Base-by-base conservation (phyloP, 2,329 filamentous ascomycete species). In the Neonectria punicea region DNA sequence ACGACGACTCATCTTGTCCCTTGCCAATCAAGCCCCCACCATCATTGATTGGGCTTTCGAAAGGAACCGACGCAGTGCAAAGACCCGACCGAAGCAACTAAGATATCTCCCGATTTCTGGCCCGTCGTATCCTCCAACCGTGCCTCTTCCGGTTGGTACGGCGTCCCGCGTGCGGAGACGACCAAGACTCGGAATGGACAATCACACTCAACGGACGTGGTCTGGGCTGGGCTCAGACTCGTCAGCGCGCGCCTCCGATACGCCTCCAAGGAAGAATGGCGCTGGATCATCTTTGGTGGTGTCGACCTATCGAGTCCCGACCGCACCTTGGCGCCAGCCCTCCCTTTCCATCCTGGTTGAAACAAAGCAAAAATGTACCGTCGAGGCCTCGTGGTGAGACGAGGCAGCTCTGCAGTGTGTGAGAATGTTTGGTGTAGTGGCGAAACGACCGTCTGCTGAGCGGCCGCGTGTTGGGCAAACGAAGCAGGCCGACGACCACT, bases 361-460 rank as follows among this genome's bases (percentile, higher is more conserved):
- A 34, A 54, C 58, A 61, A 54, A 61, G 50, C 34, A 54, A 61
- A 20, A 61, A 54, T 54, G 41, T 32, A 20, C 50, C 50, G n/a
- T 30, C 44, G 51, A 61, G 41, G 53, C 49, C 50, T 36, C 32
- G 49, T 44, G 44, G 58, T 61, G 58, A 61, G 58, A 61, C 58
- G 51, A 61, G 50, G 49, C 32, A 53, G 25, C 58, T 54, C 41
- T 53, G 22, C 58, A 47, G 39, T 22, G 41, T 47, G 58, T 60
- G 49, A 54, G 22, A 53, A 34, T 39, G 28, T 20, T 25, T 59
- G 47, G 50, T n/a, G 49, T 61, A 53, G 58, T 61, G 58, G 58
- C 58, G 53, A 49, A 49, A 32, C 30, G 49, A 51, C n/a, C 25
- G 34, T 34, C 32, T 28, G 51, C 25, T 53, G 39, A 18, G 30